Evolutionary conservation across 2,329 filamentous ascomycete genomes (phyloP), one percentile per base, ranked within the genome.

Genomic region (Nothophoma quercina): DNA sequence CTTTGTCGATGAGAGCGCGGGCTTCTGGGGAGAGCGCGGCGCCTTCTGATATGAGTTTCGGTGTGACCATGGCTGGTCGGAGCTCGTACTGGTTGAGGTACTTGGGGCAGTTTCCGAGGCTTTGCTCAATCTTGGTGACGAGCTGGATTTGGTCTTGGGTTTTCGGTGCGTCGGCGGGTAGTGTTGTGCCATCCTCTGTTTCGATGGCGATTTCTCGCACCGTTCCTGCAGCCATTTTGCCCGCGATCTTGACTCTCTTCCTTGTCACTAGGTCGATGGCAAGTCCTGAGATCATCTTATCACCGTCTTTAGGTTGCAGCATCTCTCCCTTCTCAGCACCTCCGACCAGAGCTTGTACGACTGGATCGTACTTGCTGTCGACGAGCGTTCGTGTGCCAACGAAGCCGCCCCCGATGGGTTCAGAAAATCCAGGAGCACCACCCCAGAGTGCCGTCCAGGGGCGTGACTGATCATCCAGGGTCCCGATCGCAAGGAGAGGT

Each of bases 371-470:
- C 8, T 65, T 71, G 23, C 76, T 75, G 59, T 90, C 87, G 3
- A 91, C 85, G 0, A 79, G 69, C 4, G 83, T 83, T 35, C 81
- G 80, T 1, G 92, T 77, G 1, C 85, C 89, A 3, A 96, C 78
- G 8, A 90, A 79, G 1, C 78, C 81, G 32, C 83, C 78, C 2
- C 84, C 86, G 0, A 93, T 75, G 0, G 85, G 81, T 39, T 81
- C 78, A 0, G 85, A 84, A 60, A 93, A 89, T 0, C 88, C 89
- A 1, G 82, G 73, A 51, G 87, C 78, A 13, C 91, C 91, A n/a
- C 90, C 90, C 85, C 88, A 89, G 7, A 96, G 58, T 0, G 88
- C 88, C 13, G 88, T 88, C 91, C 91, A 96, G 1, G 89, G 90
- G 16, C 84, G 77, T 2, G 82, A 82, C 16, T 85, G 65, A 2